phyloP scores from a whole-genome alignment of 2,329 filamentous ascomycete species.

The Plenodomus lindquistii region DNA sequence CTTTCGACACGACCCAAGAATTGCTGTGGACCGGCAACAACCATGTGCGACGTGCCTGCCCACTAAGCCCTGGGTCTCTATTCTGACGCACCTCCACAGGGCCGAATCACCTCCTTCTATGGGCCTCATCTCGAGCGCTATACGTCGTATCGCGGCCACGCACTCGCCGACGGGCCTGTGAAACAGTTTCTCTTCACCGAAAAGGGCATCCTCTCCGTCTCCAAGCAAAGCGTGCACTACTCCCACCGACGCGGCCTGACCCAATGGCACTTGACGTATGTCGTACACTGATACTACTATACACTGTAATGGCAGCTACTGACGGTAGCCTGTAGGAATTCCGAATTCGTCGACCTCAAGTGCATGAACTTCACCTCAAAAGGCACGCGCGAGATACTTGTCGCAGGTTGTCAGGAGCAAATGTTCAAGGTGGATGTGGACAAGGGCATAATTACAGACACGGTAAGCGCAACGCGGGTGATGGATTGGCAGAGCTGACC shows the following conservation, averaged over 20 bases:
- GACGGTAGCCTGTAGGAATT: constrained; percentile 54
- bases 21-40: constrained; percentile 92
- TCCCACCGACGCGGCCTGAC: constrained; percentile 79
- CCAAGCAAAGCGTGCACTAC: constrained; percentile 83
- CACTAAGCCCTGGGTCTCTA: constrained; percentile 1
- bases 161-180: constrained; percentile 72
- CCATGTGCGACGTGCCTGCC: constrained; percentile 62
- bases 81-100: constrained; percentile 56
- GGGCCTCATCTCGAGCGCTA: constrained; percentile 84
- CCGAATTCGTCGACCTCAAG: constrained; percentile 81
- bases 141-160: constrained; percentile 84
- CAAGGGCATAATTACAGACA: constrained; percentile 51
- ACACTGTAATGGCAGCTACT: constrained; percentile 9
- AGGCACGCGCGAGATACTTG: constrained; percentile 78
- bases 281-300: constrained; percentile 2
- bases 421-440: constrained; percentile 80
- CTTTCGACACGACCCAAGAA: constrained; percentile 88
- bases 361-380: constrained; percentile 97
- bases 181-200: constrained; percentile 91
- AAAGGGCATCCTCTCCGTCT: constrained; percentile 84
- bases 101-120: constrained; percentile 86
- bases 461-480: constrained; percentile 25
- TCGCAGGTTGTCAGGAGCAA: constrained; percentile 80
- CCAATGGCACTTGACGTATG: constrained; percentile 84
- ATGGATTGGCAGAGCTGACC: constrained; percentile 14